Percentiles rank a stretch among this genome's conserved stretches.
Evolutionary conservation across 768 basidiomycete genomes (phyloP).

Genomic region (Mycena filopes): DNA sequence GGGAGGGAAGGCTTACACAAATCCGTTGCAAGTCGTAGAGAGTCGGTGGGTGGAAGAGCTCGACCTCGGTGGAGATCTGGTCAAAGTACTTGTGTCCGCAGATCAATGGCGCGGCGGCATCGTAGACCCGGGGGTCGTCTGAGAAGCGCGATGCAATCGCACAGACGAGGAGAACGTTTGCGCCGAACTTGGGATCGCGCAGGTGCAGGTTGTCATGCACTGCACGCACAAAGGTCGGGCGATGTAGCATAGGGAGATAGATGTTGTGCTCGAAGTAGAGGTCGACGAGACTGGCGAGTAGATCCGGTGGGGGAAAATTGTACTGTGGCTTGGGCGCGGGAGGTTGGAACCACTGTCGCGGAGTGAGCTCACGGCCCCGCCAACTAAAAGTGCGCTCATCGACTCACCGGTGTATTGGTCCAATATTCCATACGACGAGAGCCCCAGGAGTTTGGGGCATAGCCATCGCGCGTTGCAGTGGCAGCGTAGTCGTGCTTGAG

Average conservation of each 20-base stretch:
- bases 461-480: conserved; percentile 44
- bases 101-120: conserved; percentile 50
- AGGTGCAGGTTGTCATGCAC: conserved; percentile 61
- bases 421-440: conserved; percentile 33
- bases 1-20: conserved; percentile 43
- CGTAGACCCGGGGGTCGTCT: conserved; percentile 65
- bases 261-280: conserved; percentile 73
- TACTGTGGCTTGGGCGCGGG: conserved; percentile 35
- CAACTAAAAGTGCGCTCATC: background rate
- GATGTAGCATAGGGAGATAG: conserved; percentile 75
- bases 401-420: conserved; percentile 38
- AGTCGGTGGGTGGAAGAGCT: conserved; percentile 71
- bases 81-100: conserved; percentile 75
- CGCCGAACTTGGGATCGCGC: conserved; percentile 61
- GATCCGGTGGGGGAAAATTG: conserved; percentile 61
- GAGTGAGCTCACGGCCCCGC: background rate
- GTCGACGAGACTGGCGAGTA: conserved; percentile 64
- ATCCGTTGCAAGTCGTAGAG: conserved; percentile 82
- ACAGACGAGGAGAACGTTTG: conserved; percentile 74
- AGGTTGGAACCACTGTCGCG: background rate
- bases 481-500: conserved; percentile 61
- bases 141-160: conserved; percentile 71
- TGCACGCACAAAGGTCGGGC: conserved; percentile 69
- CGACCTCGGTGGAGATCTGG: conserved; percentile 73
- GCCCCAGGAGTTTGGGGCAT: conserved; percentile 16